Conservation (phyloP, 192 early-diverging fungal species). For the Pecoramyces ruminantium region DNA sequence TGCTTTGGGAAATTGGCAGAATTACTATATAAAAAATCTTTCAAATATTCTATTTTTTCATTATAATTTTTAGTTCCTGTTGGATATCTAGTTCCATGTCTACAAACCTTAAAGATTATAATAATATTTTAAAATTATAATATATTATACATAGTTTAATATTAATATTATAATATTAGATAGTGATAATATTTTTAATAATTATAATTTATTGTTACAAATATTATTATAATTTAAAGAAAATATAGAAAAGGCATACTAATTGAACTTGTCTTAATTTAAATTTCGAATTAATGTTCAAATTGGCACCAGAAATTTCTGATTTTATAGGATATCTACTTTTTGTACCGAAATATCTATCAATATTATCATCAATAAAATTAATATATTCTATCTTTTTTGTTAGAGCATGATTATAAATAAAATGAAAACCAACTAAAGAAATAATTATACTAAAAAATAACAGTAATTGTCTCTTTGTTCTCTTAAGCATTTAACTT, state of each 20-base stretch:
- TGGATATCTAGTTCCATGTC: neutral
- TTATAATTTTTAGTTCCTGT: neutral
- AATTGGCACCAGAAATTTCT: neutral
- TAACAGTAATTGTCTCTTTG: neutral
- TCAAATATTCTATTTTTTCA: neutral
- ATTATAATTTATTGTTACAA: no score
- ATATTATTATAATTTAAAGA: no score
- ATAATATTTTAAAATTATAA: no score
- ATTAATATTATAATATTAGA: no score
- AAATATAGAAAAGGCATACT: no score
- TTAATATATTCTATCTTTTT: neutral
- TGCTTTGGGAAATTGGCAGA: neutral
- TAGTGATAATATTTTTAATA: no score
- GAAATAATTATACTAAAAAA: neutral
- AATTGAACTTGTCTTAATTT: neutral
- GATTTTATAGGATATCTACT: neutral
- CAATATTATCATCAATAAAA: neutral
- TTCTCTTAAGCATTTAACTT: neutral
- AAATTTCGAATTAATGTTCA: neutral
- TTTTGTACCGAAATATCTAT: neutral
- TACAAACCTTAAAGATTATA: neutral
- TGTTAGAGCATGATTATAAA: neutral
- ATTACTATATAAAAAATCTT: neutral
- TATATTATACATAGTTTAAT: no score
- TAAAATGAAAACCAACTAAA: neutral